Evolutionary conservation across 2,329 filamentous ascomycete genomes (phyloP).

Genomic region (Cytospora piceicola): DNA sequence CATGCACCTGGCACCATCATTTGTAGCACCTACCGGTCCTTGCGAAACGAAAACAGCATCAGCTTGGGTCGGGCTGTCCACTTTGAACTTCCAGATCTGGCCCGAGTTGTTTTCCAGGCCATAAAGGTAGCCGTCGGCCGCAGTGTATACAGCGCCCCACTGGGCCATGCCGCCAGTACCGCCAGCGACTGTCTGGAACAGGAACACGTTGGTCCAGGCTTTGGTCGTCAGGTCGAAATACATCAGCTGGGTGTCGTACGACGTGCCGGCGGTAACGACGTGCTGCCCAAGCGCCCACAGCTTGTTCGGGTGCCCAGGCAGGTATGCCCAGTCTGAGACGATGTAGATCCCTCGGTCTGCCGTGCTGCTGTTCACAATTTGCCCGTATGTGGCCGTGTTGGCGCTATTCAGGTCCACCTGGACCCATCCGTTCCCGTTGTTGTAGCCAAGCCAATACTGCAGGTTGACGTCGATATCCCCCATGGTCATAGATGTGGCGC

Average conservation of each 20-base stretch:
- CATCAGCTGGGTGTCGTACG: constrained; percentile 16
- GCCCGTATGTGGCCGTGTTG: neutral
- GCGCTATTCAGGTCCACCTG: neutral
- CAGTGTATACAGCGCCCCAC: constrained; percentile 15
- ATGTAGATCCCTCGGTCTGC: neutral
- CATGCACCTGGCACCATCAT: neutral
- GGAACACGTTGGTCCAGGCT: neutral
- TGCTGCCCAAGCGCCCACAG: constrained; percentile 12
- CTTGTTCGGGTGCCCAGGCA: neutral
- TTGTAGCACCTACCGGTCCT: neutral
- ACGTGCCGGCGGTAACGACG: neutral
- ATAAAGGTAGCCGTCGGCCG: constrained; percentile 12
- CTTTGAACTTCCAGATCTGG: constrained; percentile 11
- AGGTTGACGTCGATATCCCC: constrained; percentile 8
- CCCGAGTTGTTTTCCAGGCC: constrained; percentile 1
- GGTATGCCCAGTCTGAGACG: constrained; percentile 15
- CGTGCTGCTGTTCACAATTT: neutral
- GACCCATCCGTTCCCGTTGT: neutral
- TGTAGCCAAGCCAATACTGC: constrained; percentile 12
- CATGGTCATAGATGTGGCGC: neutral
- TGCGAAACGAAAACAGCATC: neutral
- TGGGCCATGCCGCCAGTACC: neutral
- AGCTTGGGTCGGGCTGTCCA: neutral
- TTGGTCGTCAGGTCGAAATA: neutral
- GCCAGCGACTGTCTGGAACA: neutral